These are phyloP conservation scores for Atractiella rhizophila DNA, from an alignment of 768 basidiomycete species.

Conservation along the genomic window DNA sequence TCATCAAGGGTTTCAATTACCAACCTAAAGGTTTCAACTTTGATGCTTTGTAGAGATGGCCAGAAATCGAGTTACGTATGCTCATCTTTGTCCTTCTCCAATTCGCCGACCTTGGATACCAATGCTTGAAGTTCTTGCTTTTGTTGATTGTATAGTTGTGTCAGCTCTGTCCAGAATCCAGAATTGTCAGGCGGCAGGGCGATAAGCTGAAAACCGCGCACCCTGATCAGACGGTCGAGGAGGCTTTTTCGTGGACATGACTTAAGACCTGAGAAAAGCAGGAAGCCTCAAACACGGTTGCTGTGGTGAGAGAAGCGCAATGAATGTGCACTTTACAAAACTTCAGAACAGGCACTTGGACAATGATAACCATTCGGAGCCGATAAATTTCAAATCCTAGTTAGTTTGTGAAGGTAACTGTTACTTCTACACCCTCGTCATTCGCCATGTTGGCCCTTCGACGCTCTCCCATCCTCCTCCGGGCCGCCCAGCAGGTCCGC, in stretches of 20 bases:
- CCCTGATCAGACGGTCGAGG: background rate
- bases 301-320: too few species aligned
- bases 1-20: conserved; percentile 72
- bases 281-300: too few species aligned
- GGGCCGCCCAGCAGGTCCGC: too few species aligned
- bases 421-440: too few species aligned
- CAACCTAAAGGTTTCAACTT: conserved; percentile 30
- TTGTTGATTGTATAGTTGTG: conserved; percentile 51
- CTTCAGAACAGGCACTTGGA: too few species aligned
- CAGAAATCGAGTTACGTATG: conserved; percentile 40
- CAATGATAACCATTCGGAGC: too few species aligned
- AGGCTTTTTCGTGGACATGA: background rate
- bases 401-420: too few species aligned
- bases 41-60: background rate
- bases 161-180: conserved; percentile 34
- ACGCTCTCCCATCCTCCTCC: too few species aligned
- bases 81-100: conserved; percentile 88
- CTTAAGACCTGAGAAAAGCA: background rate
- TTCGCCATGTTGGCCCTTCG: too few species aligned
- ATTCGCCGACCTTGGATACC: conserved; percentile 79
- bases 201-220: background rate
- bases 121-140: conserved; percentile 77
- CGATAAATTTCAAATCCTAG: too few species aligned
- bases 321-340: too few species aligned
- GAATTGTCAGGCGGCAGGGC: background rate